phyloP scores from a whole-genome alignment of 1,139 yeast genomes.

The Sugiyamaella sp. region DNA sequence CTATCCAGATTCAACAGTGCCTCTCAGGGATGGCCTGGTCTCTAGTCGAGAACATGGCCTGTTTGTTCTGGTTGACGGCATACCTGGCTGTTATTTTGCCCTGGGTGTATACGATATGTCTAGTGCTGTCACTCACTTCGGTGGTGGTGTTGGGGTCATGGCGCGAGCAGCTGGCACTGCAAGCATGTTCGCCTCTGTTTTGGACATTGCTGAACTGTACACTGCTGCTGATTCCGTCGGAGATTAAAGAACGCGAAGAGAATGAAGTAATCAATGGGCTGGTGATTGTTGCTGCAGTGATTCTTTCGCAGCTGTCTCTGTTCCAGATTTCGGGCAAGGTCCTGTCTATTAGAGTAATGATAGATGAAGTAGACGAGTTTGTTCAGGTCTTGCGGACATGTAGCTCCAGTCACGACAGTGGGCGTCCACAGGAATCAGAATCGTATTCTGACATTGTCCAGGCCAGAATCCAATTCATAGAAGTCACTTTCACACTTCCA shows the following conservation, averaged over 20 bases:
- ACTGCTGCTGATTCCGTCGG: conserved; percentile 8
- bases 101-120: neutral
- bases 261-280: conserved; percentile 9
- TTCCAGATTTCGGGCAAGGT: conserved; percentile 3
- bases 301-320: conserved; percentile 4
- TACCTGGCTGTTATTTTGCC: neutral
- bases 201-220: conserved; percentile 4
- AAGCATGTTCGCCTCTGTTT: neutral
- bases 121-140: neutral
- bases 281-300: neutral
- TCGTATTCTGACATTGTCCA: conserved; percentile 5
- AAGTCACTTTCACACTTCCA: conserved; percentile 15
- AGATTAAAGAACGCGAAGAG: conserved; percentile 7
- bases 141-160: neutral
- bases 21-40: conserved; percentile 5
- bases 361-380: neutral
- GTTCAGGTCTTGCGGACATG: neutral
- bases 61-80: neutral
- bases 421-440: neutral
- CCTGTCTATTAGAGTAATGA: neutral
- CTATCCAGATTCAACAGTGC: conserved; percentile 1
- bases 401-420: neutral
- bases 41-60: neutral
- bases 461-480: conserved; percentile 11
- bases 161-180: neutral